Evolutionary conservation across 257 asterid species (phyloP).

Genomic region (Solanum lignicaule): DNA sequence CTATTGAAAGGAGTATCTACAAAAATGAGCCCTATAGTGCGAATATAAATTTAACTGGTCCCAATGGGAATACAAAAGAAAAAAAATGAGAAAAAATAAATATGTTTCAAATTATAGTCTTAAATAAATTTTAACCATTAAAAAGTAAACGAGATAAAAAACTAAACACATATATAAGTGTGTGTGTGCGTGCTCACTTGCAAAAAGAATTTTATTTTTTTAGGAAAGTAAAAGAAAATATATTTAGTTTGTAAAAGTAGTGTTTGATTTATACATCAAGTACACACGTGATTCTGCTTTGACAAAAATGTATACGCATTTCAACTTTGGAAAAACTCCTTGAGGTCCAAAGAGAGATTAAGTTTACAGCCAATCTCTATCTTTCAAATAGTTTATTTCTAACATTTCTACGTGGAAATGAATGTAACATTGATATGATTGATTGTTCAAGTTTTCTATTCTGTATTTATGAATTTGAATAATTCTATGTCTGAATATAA

Average conservation of each 20-base stretch:
- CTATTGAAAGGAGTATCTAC: no score
- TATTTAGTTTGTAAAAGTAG: no score
- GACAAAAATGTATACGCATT: neutral
- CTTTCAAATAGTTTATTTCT: neutral
- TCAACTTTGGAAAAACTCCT: neutral
- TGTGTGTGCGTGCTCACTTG: neutral
- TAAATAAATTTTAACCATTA: neutral
- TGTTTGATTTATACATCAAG: neutral
- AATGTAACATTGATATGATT: neutral
- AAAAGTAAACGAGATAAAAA: no score
- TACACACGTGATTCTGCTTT: no score
- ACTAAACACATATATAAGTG: neutral
- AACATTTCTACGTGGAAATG: neutral
- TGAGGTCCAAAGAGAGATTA: neutral
- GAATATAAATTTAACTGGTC: no score
- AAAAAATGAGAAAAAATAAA: neutral
- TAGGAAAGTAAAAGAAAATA: no score
- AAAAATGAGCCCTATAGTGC: no score
- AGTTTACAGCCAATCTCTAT: neutral
- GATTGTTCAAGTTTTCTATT: neutral
- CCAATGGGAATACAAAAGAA: no score
- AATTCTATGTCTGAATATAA: no score
- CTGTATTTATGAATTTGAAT: neutral
- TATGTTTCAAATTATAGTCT: neutral
- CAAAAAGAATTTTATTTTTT: no score